Percentiles rank a stretch among this genome's conserved stretches.
Conservation (phyloP, 768 basidiomycete species). For the Boletellus ananiceps region DNA sequence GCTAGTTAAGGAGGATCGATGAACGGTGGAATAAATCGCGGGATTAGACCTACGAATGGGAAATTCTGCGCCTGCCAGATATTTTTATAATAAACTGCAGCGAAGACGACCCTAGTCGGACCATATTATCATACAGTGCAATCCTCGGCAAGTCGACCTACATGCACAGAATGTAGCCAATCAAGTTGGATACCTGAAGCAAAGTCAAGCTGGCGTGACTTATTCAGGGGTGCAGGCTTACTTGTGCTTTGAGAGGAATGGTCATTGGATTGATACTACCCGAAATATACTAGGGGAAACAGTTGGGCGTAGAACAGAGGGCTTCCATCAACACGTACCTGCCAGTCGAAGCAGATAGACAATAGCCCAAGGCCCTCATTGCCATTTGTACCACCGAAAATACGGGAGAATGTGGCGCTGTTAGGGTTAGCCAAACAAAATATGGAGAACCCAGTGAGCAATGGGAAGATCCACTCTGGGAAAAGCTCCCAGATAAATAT, state of each 20-base stretch:
- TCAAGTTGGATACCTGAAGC: constrained; percentile 39
- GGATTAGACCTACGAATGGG: constrained; percentile 48
- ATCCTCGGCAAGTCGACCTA: constrained; percentile 19
- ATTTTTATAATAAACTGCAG: constrained; percentile 41
- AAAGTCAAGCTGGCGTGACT: neutral
- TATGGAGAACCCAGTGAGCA: constrained; percentile 58
- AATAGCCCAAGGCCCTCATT: constrained; percentile 66
- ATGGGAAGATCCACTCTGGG: constrained; percentile 43
- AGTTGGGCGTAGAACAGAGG: neutral
- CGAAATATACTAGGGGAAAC: constrained; percentile 20
- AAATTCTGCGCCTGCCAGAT: constrained; percentile 56
- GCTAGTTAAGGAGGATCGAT: constrained; percentile 15
- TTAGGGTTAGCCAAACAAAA: constrained; percentile 53
- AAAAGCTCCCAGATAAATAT: constrained; percentile 31
- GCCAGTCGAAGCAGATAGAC: constrained; percentile 58
- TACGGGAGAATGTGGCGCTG: constrained; percentile 28
- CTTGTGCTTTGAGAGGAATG: constrained; percentile 53
- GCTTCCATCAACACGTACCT: constrained; percentile 26
- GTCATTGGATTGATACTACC: constrained; percentile 43
- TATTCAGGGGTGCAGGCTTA: constrained; percentile 1
- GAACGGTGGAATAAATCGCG: neutral
- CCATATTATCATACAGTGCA: neutral
- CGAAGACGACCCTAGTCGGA: constrained; percentile 34
- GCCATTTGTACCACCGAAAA: constrained; percentile 63
- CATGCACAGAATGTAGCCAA: constrained; percentile 55